Evolutionary conservation across 2,329 filamentous ascomycete genomes (phyloP).

Genomic region (Colletotrichum liaoningense): DNA sequence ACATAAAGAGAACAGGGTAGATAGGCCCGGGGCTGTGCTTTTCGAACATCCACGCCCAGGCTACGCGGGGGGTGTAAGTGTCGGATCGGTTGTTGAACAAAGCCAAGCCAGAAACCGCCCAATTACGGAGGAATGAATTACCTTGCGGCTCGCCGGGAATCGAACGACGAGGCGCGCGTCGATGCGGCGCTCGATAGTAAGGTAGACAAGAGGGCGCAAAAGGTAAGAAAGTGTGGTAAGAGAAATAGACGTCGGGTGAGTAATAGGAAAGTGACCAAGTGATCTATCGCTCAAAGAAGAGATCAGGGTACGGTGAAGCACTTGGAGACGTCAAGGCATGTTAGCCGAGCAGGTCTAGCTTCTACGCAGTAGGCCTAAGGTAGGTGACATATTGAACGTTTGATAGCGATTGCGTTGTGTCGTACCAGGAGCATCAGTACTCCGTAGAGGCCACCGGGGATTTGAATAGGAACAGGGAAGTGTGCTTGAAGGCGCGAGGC

Average conservation of each 20-base stretch:
- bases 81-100: background rate
- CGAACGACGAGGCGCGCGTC: slow-evolving; percentile 12
- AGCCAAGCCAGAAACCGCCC: slow-evolving; percentile 8
- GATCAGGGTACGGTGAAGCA: background rate
- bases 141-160: slow-evolving; percentile 4
- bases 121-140: slow-evolving; percentile 10
- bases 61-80: background rate
- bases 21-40: slow-evolving; percentile 4
- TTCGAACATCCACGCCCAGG: background rate
- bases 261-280: slow-evolving; percentile 5
- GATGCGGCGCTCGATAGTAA: background rate
- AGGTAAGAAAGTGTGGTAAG: slow-evolving; percentile 5
- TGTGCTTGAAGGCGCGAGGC: background rate
- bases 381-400: background rate
- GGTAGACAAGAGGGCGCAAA: background rate
- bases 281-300: background rate
- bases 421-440: background rate
- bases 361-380: background rate
- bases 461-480: background rate
- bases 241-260: slow-evolving; percentile 1
- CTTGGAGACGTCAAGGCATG: background rate
- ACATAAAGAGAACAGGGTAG: background rate
- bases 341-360: slow-evolving; percentile 7
- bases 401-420: slow-evolving; percentile 9
- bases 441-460: background rate